Evolutionary conservation across 2,329 filamentous ascomycete species (phyloP), one percentile per base, ranked within the genome.

Genomic region (Neopestalotiopsis sp.): DNA sequence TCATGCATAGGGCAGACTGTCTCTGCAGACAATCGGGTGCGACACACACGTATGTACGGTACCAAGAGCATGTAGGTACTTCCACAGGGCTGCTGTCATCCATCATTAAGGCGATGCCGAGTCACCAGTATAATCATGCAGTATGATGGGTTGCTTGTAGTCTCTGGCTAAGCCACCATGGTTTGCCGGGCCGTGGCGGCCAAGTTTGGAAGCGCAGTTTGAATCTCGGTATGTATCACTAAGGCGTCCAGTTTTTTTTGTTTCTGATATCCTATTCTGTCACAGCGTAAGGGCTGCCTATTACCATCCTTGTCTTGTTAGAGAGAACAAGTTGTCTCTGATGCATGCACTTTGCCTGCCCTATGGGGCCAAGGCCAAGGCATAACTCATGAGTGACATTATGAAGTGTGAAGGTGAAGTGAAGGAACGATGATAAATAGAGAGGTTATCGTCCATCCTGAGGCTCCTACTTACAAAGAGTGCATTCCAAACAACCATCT

Each of bases 191-290:
- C 45, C 45, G 45, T 53, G 45, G 45, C 45, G 45, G 45, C 45
- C 45, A 53, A 53, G 17, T 24, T 53, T 53, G 17, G 45, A 53
- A 17, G 45, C 45, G 45, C 45, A 53, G 45, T 53, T 10, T 20
- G 20, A n/a, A 53, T 20, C 17, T 53, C 17, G 9, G n/a, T 49
- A 49, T 49, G 34, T 53, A 53, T 17, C 20, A 53, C 14, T 53
- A n/a, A 53, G 45, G 45, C 45, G 45, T 53, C 45, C 45, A 53
- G 24, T 28, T 28, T 17, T n/a, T 53, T 53, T 17, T 53, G 45
- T 53, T 53, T n/a, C 45, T n/a, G 45, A 20, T 53, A 53, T 53
- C 45, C 45, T 53, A 53, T 53, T 53, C 45, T 53, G 45, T 53
- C 45, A 53, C 45, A 53, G 17, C 9, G 17, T 7, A 20, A 20